Conservation (phyloP, 2,329 filamentous ascomycete species). For the Raffaelea arxii region DNA sequence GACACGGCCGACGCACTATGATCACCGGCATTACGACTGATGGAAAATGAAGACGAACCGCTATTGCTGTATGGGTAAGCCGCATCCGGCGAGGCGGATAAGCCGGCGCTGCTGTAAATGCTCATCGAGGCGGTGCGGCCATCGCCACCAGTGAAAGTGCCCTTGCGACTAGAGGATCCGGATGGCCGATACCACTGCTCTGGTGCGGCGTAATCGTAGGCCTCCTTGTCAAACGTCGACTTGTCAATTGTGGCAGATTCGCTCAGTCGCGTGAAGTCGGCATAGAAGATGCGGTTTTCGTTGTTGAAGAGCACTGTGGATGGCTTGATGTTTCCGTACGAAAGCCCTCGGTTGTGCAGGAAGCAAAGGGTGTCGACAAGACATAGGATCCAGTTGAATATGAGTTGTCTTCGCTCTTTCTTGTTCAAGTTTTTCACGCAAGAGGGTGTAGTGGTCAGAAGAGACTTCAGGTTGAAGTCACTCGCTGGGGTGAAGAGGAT, state of each 20-base stretch:
- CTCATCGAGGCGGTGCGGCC: background rate
- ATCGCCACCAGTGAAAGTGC: slow-evolving; percentile 3
- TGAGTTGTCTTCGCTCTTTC: slow-evolving; percentile 43
- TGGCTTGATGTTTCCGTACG: slow-evolving; percentile 61
- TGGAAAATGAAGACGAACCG: slow-evolving; percentile 25
- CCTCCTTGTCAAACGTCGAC: slow-evolving; percentile 52
- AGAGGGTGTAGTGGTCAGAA: slow-evolving; percentile 53
- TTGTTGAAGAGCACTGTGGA: slow-evolving; percentile 59
- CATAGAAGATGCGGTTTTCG: slow-evolving; percentile 57
- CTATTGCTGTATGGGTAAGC: slow-evolving; percentile 1
- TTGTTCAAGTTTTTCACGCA: slow-evolving; percentile 55
- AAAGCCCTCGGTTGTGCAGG: slow-evolving; percentile 53
- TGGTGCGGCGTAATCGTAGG: slow-evolving; percentile 64
- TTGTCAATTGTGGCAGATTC: slow-evolving; percentile 23
- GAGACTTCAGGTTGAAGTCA: slow-evolving; percentile 57
- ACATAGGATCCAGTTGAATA: slow-evolving; percentile 69
- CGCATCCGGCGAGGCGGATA: slow-evolving; percentile 23
- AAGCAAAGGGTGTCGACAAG: slow-evolving; percentile 58
- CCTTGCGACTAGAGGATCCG: slow-evolving; percentile 8
- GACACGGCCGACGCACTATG: background rate
- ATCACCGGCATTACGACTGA: slow-evolving; percentile 18
- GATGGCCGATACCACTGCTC: slow-evolving; percentile 47
- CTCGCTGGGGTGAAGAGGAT: slow-evolving; percentile 56
- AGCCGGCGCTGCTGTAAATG: slow-evolving; percentile 19
- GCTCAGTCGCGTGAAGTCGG: slow-evolving; percentile 47